Conservation (phyloP, 192 early-diverging fungal genomes). For the Ambispora gerdemannii region DNA sequence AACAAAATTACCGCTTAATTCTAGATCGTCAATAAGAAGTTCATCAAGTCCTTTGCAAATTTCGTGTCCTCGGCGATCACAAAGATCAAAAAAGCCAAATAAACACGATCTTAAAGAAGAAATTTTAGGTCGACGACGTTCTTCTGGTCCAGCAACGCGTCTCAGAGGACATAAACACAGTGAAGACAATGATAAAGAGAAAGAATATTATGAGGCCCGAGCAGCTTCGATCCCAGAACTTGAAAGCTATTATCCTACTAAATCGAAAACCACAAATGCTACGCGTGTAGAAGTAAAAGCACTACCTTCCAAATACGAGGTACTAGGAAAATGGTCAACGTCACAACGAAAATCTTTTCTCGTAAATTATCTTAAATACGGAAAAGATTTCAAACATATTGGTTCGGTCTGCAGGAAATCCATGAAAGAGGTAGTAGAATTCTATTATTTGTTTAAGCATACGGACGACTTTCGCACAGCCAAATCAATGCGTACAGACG, state of each 20-base stretch:
- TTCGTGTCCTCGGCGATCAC: constrained; percentile 15
- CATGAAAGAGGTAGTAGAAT: constrained; percentile 12
- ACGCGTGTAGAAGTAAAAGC: no score
- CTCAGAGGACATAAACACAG: constrained; percentile 5
- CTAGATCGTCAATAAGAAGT: neutral
- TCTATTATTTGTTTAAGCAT: constrained; percentile 28
- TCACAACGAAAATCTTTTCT: constrained; percentile 20
- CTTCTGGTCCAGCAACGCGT: constrained; percentile 26
- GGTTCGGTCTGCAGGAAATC: constrained; percentile 13
- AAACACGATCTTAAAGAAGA: constrained; percentile 14
- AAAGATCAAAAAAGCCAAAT: constrained; percentile 21
- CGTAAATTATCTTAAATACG: constrained; percentile 23
- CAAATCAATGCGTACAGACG: constrained; percentile 18
- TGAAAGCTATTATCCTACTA: neutral
- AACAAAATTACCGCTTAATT: neutral
- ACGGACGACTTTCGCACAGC: constrained; percentile 6
- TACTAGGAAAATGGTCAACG: constrained; percentile 13
- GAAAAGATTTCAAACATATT: constrained; percentile 23
- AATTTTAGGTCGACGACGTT: constrained; percentile 26
- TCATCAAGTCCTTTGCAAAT: constrained; percentile 1
- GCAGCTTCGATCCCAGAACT: constrained; percentile 14
- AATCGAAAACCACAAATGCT: constrained; percentile 12
- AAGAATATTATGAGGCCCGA: constrained; percentile 22
- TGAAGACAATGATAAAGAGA: constrained; percentile 22
- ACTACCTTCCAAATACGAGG: constrained; percentile 5